phyloP scores from a whole-genome alignment of 2,329 filamentous ascomycete genomes.

The Geosmithia morbida region DNA sequence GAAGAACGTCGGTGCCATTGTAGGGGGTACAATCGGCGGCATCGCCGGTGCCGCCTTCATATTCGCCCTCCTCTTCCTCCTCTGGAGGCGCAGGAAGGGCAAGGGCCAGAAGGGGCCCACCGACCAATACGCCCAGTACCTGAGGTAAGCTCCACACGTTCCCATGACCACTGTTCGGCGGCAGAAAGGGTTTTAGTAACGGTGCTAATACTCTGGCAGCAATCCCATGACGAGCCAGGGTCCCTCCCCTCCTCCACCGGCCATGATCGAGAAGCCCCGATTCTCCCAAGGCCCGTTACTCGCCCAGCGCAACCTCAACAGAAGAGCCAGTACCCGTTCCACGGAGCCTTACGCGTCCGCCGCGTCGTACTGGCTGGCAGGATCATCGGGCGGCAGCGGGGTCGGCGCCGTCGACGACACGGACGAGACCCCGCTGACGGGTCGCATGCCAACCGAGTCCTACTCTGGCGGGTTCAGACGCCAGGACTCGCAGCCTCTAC shows the following conservation, averaged over 20 bases:
- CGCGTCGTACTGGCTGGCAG: not conserved
- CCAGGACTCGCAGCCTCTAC: not conserved
- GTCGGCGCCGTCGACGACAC: slow-evolving; percentile 3
- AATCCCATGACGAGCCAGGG: slow-evolving; percentile 12
- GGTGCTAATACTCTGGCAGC: slow-evolving; percentile 3
- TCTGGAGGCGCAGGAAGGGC: slow-evolving; percentile 26
- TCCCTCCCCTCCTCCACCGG: slow-evolving; percentile 8
- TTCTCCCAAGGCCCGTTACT: not conserved
- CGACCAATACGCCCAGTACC: slow-evolving; percentile 21
- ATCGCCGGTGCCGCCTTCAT: slow-evolving; percentile 29
- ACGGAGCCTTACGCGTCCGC: not conserved
- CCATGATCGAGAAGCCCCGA: slow-evolving; percentile 9
- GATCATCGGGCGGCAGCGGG: slow-evolving; percentile 2
- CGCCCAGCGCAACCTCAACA: not conserved
- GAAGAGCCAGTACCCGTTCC: not conserved
- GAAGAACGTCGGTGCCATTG: slow-evolving; percentile 31
- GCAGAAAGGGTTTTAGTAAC: not conserved
- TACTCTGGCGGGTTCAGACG: not conserved
- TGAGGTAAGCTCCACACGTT: slow-evolving; percentile 17
- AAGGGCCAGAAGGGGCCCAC: slow-evolving; percentile 27
- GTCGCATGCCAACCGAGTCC: not conserved
- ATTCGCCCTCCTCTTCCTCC: slow-evolving; percentile 24
- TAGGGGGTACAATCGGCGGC: slow-evolving; percentile 39
- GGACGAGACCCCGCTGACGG: too few species aligned
- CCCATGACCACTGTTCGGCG: not conserved